phyloP scores from a whole-genome alignment of 352 stramenopile species.

The Phytophthora aleatoria region DNA sequence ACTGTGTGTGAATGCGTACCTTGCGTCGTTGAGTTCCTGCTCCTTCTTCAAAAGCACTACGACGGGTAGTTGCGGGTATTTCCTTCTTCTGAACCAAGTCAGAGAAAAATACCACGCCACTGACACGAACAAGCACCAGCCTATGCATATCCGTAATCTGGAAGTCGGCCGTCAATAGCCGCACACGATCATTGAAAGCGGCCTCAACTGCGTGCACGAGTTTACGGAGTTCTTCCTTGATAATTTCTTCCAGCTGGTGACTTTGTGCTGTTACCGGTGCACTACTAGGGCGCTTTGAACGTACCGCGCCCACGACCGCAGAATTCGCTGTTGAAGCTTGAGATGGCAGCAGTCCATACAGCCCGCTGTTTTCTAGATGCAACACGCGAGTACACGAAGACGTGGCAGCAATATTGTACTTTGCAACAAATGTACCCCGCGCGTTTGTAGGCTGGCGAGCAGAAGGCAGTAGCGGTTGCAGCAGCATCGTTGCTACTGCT shows the following conservation, averaged over 20 bases:
- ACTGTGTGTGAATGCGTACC: conserved; percentile 8
- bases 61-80: background rate
- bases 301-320: background rate
- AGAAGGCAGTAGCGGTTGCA: conserved; percentile 48
- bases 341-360: conserved; percentile 42
- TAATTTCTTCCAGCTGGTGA: conserved; percentile 47
- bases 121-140: conserved; percentile 61
- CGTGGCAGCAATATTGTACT: conserved; percentile 51
- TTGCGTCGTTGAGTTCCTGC: conserved; percentile 8
- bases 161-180: conserved; percentile 59
- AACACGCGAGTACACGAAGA: conserved; percentile 51
- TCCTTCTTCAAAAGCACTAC: background rate
- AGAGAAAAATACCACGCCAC: conserved; percentile 59
- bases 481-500: conserved; percentile 48
- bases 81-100: conserved; percentile 44
- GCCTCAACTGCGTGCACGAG: conserved; percentile 55
- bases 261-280: conserved; percentile 24
- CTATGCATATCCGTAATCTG: conserved; percentile 59
- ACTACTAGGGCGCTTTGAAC: conserved; percentile 22
- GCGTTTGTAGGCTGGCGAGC: conserved; percentile 37
- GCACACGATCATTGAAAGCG: conserved; percentile 45
- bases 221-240: conserved; percentile 49
- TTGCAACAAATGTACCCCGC: conserved; percentile 55
- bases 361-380: conserved; percentile 26
- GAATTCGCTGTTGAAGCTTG: conserved; percentile 9